Percentiles rank a stretch among this genome's conserved stretches.
phyloP scores from a whole-genome alignment of 495 filamentous ascomycete genomes.

The Annulohypoxylon maeteangense region DNA sequence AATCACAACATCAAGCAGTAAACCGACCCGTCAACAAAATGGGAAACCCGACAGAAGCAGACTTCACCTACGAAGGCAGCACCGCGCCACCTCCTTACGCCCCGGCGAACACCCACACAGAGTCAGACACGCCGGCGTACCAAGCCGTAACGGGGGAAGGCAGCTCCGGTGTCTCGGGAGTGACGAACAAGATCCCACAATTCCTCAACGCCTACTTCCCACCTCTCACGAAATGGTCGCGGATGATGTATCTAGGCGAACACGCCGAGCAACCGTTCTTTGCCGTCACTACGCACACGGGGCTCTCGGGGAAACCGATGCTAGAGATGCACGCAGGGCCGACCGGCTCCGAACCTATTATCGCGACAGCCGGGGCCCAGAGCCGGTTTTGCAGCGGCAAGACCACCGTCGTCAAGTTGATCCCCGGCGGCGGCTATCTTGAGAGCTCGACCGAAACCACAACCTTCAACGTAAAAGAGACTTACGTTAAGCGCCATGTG shows the following conservation, averaged over 20 bases:
- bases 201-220: slow-evolving; percentile 40
- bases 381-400: slow-evolving; percentile 25
- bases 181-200: slow-evolving; percentile 32
- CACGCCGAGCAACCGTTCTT: slow-evolving; percentile 38
- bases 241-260: slow-evolving; percentile 35
- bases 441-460: not conserved
- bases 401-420: slow-evolving; percentile 23
- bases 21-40: slow-evolving; percentile 1
- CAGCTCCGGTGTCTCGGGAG: slow-evolving; percentile 12
- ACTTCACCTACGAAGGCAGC: not conserved
- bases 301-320: slow-evolving; percentile 30
- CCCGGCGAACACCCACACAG: not conserved
- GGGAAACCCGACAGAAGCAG: slow-evolving; percentile 25
- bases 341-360: slow-evolving; percentile 28
- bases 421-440: slow-evolving; percentile 2
- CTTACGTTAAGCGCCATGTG: not conserved
- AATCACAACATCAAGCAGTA: not conserved
- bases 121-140: not conserved
- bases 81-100: slow-evolving; percentile 20
- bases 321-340: slow-evolving; percentile 41
- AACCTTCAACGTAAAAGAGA: slow-evolving; percentile 16
- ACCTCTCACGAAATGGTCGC: slow-evolving; percentile 8
- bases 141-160: slow-evolving; percentile 1
- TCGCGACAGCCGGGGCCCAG: slow-evolving; percentile 34
- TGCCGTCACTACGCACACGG: slow-evolving; percentile 28